Evolutionary conservation across 495 filamentous ascomycete genomes (phyloP).

Genomic region (Poronia punctata): DNA sequence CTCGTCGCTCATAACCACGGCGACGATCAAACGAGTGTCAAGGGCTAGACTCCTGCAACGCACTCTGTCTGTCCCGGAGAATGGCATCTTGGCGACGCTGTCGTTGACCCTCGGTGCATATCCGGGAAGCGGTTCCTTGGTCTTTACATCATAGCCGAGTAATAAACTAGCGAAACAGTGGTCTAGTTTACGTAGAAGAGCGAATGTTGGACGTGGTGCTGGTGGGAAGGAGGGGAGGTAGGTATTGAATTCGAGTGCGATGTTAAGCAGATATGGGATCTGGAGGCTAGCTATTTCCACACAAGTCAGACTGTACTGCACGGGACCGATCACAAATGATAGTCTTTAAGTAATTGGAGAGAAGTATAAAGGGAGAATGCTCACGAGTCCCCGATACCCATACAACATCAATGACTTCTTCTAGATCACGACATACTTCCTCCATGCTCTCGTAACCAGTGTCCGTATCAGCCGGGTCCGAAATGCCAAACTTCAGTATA

Average conservation of each 20-base stretch:
- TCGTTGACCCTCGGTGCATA: slow-evolving; percentile 48
- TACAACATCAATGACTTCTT: slow-evolving; percentile 63
- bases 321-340: too few species aligned
- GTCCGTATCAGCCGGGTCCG: slow-evolving; percentile 45
- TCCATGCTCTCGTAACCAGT: slow-evolving; percentile 61
- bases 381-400: slow-evolving; percentile 80
- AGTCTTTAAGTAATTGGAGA: too few species aligned
- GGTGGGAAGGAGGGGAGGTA: slow-evolving; percentile 63
- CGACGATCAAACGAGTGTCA: slow-evolving; percentile 56
- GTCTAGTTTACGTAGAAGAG: slow-evolving; percentile 68
- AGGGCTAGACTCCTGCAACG: slow-evolving; percentile 72
- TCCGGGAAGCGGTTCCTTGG: slow-evolving; percentile 57
- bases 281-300: slow-evolving; percentile 61
- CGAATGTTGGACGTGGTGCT: slow-evolving; percentile 56
- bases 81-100: slow-evolving; percentile 25
- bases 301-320: not conserved
- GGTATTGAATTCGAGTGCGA: slow-evolving; percentile 60
- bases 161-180: slow-evolving; percentile 66
- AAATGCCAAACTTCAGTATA: slow-evolving; percentile 62
- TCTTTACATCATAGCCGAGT: slow-evolving; percentile 57
- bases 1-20: slow-evolving; percentile 51
- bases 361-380: slow-evolving; percentile 22
- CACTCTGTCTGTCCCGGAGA: slow-evolving; percentile 70
- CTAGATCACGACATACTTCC: slow-evolving; percentile 64
- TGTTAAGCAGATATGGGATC: slow-evolving; percentile 70